phyloP scores from a whole-genome alignment of 192 early-diverging fungal species.

The Umbelopsis ramanniana region DNA sequence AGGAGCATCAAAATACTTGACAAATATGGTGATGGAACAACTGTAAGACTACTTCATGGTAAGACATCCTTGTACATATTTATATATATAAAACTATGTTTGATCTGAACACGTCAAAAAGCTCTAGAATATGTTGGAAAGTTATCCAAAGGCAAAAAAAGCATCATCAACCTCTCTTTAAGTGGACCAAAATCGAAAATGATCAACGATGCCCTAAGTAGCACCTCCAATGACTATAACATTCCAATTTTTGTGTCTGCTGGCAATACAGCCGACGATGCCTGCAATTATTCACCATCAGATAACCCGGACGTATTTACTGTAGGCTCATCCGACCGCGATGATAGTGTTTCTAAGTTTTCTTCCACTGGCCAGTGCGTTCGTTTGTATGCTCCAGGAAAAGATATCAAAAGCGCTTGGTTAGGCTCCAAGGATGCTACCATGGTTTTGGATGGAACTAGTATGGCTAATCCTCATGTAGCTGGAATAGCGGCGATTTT shows the following conservation, averaged over 20 bases:
- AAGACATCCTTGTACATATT: conserved; percentile 20
- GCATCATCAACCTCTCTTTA: conserved; percentile 61
- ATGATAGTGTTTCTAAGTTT: conserved; percentile 45
- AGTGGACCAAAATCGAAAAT: conserved; percentile 50
- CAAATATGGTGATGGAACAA: conserved; percentile 49
- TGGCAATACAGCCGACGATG: conserved; percentile 54
- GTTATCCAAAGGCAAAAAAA: conserved; percentile 13
- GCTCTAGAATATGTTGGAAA: conserved; percentile 25
- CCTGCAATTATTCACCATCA: conserved; percentile 56
- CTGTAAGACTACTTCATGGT: conserved; percentile 50
- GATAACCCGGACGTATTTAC: conserved; percentile 37
- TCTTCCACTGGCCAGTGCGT: conserved; percentile 56
- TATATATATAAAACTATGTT: not conserved
- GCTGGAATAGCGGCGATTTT: conserved; percentile 46
- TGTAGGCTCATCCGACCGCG: conserved; percentile 41
- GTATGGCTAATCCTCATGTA: conserved; percentile 55
- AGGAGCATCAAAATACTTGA: conserved; percentile 61
- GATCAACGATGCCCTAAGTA: conserved; percentile 43
- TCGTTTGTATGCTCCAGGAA: conserved; percentile 60
- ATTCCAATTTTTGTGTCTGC: conserved; percentile 55
- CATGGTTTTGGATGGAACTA: conserved; percentile 23
- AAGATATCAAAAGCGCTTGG: conserved; percentile 46
- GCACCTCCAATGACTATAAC: conserved; percentile 30
- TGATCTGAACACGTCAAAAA: conserved; percentile 35
- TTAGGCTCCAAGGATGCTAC: conserved; percentile 5